These are phyloP conservation scores for Mucuna pruriens DNA, from an alignment of 306 rosid genomes.

Conservation along the genomic window DNA sequence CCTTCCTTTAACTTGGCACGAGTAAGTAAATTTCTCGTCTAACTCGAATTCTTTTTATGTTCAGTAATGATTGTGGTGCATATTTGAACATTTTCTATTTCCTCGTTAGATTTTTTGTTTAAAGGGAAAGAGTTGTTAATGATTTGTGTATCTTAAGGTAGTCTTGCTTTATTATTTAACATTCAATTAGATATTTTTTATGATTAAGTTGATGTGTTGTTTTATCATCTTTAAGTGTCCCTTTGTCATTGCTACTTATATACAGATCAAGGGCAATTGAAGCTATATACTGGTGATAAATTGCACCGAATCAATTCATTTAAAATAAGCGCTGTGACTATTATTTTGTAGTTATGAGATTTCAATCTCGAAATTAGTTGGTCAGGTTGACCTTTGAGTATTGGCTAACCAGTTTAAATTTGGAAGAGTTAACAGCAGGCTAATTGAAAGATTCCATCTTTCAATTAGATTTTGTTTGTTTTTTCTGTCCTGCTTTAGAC, in stretches of 20 bases:
- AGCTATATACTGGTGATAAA: too few relatives aligned
- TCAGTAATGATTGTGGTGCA: slow-evolving; percentile 42
- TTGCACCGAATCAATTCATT: too few relatives aligned
- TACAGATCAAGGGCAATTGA: too few relatives aligned
- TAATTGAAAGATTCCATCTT: slow-evolving; percentile 26
- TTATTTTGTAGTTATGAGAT: slow-evolving; percentile 1
- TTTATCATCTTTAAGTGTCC: too few relatives aligned
- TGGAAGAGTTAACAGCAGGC: slow-evolving; percentile 40
- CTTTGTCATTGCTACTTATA: too few relatives aligned
- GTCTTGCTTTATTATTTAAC: slow-evolving; percentile 49
- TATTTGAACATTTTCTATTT: slow-evolving; percentile 58
- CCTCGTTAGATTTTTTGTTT: slow-evolving; percentile 66
- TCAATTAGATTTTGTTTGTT: neutral
- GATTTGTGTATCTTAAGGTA: slow-evolving; percentile 63
- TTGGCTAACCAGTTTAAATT: slow-evolving; percentile 43
- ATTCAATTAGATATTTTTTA: too few relatives aligned
- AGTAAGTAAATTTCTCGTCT: slow-evolving; percentile 54
- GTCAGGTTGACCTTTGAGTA: slow-evolving; percentile 25
- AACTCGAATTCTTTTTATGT: slow-evolving; percentile 9
- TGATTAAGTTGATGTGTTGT: too few relatives aligned
- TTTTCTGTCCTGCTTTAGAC: neutral
- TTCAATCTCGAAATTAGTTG: neutral
- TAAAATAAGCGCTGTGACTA: too few relatives aligned
- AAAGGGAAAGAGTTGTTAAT: slow-evolving; percentile 62
- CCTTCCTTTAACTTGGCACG: slow-evolving; percentile 94